Evolutionary conservation across 2,329 filamentous ascomycete species (phyloP).

Genomic region (Aspergillus quadrilineatus): DNA sequence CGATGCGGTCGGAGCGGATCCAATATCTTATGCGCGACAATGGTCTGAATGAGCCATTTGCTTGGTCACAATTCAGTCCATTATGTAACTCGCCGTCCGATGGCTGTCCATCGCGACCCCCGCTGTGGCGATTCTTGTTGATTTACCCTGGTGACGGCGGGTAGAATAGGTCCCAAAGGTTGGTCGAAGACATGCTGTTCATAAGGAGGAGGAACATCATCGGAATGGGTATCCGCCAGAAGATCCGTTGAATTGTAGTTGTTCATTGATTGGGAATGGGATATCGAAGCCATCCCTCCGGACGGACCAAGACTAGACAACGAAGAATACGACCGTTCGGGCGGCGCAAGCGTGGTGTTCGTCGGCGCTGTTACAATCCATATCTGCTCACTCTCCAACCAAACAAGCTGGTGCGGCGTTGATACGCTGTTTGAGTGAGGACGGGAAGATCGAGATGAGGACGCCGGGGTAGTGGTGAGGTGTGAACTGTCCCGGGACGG

Average conservation of each 20-base stretch:
- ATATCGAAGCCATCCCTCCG: background rate
- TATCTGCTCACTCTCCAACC: slow-evolving; percentile 31
- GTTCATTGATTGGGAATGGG: slow-evolving; percentile 2
- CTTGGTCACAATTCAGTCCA: background rate
- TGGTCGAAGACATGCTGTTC: slow-evolving; percentile 26
- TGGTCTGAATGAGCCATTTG: background rate
- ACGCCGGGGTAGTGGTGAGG: background rate
- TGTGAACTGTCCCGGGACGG: background rate
- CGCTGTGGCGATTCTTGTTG: background rate
- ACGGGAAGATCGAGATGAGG: background rate
- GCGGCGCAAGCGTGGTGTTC: background rate
- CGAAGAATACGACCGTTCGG: background rate
- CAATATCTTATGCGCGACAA: no score
- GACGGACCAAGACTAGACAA: background rate
- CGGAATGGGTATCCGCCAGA: background rate
- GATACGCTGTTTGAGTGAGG: slow-evolving; percentile 7
- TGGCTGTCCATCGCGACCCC: slow-evolving; percentile 26
- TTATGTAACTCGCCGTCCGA: slow-evolving; percentile 24
- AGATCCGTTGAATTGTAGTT: background rate
- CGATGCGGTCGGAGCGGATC: background rate
- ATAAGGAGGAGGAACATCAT: slow-evolving; percentile 29
- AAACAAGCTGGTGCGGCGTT: slow-evolving; percentile 25
- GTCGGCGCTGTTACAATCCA: slow-evolving; percentile 27
- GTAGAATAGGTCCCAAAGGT: slow-evolving; percentile 13
- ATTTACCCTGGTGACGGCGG: background rate